Percentiles rank a stretch among this genome's conserved stretches.
Conservation (phyloP, 1,284 basidiomycete species). For the Agaricales sp. region DNA sequence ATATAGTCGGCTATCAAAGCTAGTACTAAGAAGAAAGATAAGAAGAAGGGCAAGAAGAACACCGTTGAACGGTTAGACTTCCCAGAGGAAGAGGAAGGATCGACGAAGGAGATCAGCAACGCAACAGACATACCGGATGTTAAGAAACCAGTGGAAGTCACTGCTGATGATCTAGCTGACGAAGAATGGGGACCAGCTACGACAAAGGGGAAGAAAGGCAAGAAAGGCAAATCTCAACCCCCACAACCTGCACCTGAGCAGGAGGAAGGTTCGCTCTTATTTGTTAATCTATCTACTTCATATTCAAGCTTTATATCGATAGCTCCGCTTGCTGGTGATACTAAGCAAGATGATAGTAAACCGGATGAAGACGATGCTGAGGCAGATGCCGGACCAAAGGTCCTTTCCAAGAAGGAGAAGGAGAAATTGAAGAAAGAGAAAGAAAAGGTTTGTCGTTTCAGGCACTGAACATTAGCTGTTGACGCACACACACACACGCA, state of each 20-base stretch:
- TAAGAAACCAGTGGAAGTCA: constrained; percentile 37
- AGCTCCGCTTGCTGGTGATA: neutral
- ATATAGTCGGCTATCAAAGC: constrained; percentile 48
- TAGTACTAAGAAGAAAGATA: constrained; percentile 41
- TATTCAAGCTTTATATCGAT: constrained; percentile 11
- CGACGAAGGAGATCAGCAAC: constrained; percentile 11
- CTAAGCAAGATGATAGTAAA: neutral
- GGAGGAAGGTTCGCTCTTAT: constrained; percentile 22
- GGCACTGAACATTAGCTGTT: constrained; percentile 4
- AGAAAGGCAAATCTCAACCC: constrained; percentile 51
- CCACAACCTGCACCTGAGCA: constrained; percentile 27
- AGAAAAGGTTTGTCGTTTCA: constrained; percentile 57
- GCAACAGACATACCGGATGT: constrained; percentile 20
- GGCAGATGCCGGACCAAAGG: constrained; percentile 41
- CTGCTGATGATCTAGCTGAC: constrained; percentile 55
- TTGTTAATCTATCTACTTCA: constrained; percentile 1
- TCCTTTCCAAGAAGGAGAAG: constrained; percentile 88
- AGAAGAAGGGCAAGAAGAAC: constrained; percentile 44
- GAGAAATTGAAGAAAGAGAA: constrained; percentile 90
- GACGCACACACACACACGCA: constrained; percentile 1
- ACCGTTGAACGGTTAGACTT: constrained; percentile 15
- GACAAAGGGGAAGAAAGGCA: constrained; percentile 33
- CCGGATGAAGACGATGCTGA: constrained; percentile 23
- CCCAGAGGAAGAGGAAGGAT: constrained; percentile 21
- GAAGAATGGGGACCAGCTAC: constrained; percentile 58